Base-by-base conservation (phyloP, 805 yeast genomes). In the Tetrapisispora fleetii region DNA sequence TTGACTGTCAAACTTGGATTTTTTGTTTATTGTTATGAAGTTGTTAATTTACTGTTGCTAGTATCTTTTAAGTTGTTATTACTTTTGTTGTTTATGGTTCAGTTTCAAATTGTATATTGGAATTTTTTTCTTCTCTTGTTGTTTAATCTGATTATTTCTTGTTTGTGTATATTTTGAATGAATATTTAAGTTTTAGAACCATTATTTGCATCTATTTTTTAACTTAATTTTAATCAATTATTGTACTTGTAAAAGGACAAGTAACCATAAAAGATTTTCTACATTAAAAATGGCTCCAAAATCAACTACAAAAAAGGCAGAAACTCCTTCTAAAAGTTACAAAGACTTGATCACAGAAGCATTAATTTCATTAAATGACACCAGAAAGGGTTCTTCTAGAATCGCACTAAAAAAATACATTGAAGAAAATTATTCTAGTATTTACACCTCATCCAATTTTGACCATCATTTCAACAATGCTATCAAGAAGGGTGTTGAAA, bases 381-480 rank as follows among this genome's bases (percentile, higher is more conserved):
- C 44, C 2, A 81, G 95, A 70, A 83, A 77, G 52, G 95, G 95
- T 48, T 79, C 88, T 5, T 63, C 89, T 58, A 90, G 96, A 67
- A 91, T 84, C 66, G 91, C 93, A 13, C 74, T 89, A 62, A 89
- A 88, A 76, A 87, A 87, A 68, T 85, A 79, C 68, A 80, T 88
- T 55, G 80, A 76, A 50, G 64, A 60, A 28, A 57, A 59, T n/a
- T 54, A 68, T 69, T 81, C 63, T 76, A 79, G 70, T 75, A 70
- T 70, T 72, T 80, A 55, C 56, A 73, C 75, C 43, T 72, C 84
- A n/a, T 48, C 75, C 46, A 81, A 74, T 65, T 87, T 87, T 62
- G 95, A 86, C 64, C 68, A 81, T 44, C 77, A 80, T 60, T 84
- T 88, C 74, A 87, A 87, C 55, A 56, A 77, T 47, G 95, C 95